Base-by-base conservation (phyloP, 2,329 filamentous ascomycete species). In the Trichoderma cornu-damae region DNA sequence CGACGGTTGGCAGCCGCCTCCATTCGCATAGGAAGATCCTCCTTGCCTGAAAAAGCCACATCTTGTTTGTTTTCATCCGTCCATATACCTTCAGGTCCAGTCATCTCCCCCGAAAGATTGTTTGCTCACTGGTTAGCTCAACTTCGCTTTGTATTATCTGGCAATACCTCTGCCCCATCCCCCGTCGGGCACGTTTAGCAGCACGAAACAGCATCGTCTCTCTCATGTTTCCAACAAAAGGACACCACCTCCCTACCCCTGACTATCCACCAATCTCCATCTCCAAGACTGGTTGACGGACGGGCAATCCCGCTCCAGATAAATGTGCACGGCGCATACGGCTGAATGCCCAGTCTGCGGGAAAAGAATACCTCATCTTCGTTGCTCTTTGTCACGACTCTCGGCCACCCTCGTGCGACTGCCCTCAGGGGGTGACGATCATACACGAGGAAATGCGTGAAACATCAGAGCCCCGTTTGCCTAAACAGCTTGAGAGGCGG, bases 281-380 rank as follows among this genome's bases (percentile, higher is more conserved):
- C 58, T 57, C 51, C 58, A 49, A 58, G 60, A 49, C 40, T 51
- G 60, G 57, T 62, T 61, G 59, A 62, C 62, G 57, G 50, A 64
- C 62, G 57, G 50, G 63, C 58, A 43, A 18, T 53, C 40, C 16
- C 43, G 37, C 48, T 73, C 64, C 66, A 64, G 67, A 68, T 82
- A 81, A 77, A 84, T 84, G 81, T 84, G 81, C 76, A 77, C 71
- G 69, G 79, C 81, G 78, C 71, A 82, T 72, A 76, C 72, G 64
- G 77, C 78, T 66, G 71, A 76, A 68, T 84, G 81, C 76, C 78
- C 77, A 73, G 80, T 79, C 66, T 84, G 81, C 75, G 75, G 80
- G 74, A 83, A n/a, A 81, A 71, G 72, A 75, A 63, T 83, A 83
- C 68, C 74, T 84, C 65, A 69, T 82, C 66, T 83, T 78, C 73